Evolutionary conservation across 2,329 filamentous ascomycete species (phyloP), one percentile per base, ranked within the genome.

Genomic region (Neoascochyta sp.): DNA sequence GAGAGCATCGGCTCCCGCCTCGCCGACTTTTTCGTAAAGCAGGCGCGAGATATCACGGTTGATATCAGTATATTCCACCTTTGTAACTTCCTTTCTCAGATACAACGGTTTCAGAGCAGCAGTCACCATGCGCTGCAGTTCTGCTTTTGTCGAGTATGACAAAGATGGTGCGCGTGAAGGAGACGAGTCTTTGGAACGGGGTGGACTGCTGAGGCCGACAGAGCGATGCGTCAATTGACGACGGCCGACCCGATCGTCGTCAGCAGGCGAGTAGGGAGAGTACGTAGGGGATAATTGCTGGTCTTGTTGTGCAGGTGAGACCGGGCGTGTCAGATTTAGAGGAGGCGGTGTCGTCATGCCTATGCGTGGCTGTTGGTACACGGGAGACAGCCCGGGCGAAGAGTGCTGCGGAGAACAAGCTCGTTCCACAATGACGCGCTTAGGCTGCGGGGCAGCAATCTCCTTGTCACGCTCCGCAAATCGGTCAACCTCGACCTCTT

Each of bases 51-150:
- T 81, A 38, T 84, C 82, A 41, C 88, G 81, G 58, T 96, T 96
- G 64, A 96, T 95, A 34, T 80, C 79, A 3, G 86, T 90, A 61
- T 94, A 98, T 62, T 95, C 83, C 37, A 95, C 86, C 47, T 88
- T 86, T 11, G 81, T 87, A 40, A 96, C 75, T 41, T 82, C 77
- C 48, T 83, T 81, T 22, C 82, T 82, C 41, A 81, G 76, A 71
- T 90, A 96, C 45, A 87, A 77, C 17, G 89, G 87, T 47, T 86
- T 85, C 23, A 98, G 70, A 5, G 85, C 86, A 22, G 75, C 71
- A 43, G 86, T 85, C 47, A 96, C 92, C 65, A 96, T 87, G 47
- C 81, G 81, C 57, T 88, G 90, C 43, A 98, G 83, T 54, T 81
- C 87, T 46, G 86, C 81, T 62, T 98, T 98, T 42, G 86, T 83